Conservation (phyloP, 2,329 filamentous ascomycete genomes). For the Endocalyx cinctus region DNA sequence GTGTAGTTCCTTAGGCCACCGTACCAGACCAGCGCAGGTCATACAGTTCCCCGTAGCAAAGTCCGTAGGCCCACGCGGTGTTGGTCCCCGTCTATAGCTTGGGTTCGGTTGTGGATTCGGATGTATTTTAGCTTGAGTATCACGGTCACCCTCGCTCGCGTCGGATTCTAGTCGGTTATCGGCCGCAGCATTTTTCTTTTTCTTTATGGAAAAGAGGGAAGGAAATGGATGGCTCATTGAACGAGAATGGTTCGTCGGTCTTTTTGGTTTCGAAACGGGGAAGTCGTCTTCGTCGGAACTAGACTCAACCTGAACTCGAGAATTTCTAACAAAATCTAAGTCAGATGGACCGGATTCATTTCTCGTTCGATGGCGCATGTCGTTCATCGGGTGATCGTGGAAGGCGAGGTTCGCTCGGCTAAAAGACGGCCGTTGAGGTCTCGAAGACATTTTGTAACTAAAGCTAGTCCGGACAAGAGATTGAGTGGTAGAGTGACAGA, state of each 20-base stretch:
- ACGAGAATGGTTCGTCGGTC: conserved; percentile 44
- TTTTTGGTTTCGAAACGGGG: conserved; percentile 17
- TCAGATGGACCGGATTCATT: conserved; percentile 20
- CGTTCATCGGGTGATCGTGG: conserved; percentile 16
- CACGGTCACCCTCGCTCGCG: conserved; percentile 42
- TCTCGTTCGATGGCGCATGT: conserved; percentile 17
- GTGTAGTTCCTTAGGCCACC: conserved; percentile 69
- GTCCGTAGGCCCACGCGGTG: conserved; percentile 36
- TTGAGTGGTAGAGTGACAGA: too few species aligned
- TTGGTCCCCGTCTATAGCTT: conserved; percentile 20
- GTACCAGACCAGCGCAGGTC: conserved; percentile 76
- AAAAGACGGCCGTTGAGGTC: conserved; percentile 20
- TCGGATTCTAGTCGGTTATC: conserved; percentile 26
- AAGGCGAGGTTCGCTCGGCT: conserved; percentile 22
- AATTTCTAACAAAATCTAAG: conserved; percentile 16
- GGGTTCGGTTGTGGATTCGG: conserved; percentile 18
- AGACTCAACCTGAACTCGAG: conserved; percentile 29
- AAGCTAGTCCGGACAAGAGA: too few species aligned
- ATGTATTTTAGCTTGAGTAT: conserved; percentile 23
- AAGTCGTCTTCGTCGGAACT: conserved; percentile 34
- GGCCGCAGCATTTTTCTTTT: conserved; percentile 46
- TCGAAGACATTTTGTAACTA: conserved; percentile 23
- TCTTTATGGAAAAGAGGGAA: conserved; percentile 59
- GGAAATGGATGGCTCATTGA: conserved; percentile 81
- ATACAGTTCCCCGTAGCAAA: conserved; percentile 72